Evolutionary conservation across 768 basidiomycete species (phyloP).

Genomic region (Rhodotorula diobovata): DNA sequence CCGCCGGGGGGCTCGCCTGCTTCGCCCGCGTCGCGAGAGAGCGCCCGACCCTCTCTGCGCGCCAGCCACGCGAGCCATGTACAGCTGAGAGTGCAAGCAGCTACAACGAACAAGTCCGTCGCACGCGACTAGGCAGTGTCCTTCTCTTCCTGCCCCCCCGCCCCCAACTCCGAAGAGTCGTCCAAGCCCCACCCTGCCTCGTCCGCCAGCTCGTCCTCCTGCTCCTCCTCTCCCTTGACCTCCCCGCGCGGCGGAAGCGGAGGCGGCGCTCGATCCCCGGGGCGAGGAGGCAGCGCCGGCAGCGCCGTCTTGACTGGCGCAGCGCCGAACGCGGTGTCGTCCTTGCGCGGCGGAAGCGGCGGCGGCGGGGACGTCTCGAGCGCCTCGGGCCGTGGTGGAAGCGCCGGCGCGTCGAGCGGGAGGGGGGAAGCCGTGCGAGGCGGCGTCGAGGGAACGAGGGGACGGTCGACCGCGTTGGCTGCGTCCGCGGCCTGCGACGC

Average conservation of each 20-base stretch:
- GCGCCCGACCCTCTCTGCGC: too few species aligned
- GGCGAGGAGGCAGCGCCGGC: neutral
- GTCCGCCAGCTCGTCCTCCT: neutral
- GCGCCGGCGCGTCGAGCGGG: neutral
- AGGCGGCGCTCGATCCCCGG: neutral
- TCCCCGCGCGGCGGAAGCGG: neutral
- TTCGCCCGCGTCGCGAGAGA: too few species aligned
- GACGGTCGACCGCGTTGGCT: too few species aligned
- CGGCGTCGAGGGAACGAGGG: neutral
- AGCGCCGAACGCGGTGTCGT: neutral
- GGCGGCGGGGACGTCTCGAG: neutral
- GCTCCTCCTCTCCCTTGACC: neutral
- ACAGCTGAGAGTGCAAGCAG: too few species aligned
- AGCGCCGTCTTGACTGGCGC: neutral
- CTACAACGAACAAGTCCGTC: neutral
- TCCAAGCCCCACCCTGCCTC: slow-evolving; percentile 16
- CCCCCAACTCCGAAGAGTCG: neutral
- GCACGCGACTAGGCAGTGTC: neutral
- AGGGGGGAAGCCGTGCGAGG: too few species aligned
- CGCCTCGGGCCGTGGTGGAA: neutral
- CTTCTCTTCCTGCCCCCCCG: neutral
- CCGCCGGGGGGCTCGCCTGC: neutral
- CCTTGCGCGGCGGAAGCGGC: slow-evolving; percentile 1
- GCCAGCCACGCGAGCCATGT: too few species aligned
- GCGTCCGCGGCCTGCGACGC: too few species aligned